Base-by-base conservation (phyloP, 352 stramenopile species). In the Phytopythium mirpurense region DNA sequence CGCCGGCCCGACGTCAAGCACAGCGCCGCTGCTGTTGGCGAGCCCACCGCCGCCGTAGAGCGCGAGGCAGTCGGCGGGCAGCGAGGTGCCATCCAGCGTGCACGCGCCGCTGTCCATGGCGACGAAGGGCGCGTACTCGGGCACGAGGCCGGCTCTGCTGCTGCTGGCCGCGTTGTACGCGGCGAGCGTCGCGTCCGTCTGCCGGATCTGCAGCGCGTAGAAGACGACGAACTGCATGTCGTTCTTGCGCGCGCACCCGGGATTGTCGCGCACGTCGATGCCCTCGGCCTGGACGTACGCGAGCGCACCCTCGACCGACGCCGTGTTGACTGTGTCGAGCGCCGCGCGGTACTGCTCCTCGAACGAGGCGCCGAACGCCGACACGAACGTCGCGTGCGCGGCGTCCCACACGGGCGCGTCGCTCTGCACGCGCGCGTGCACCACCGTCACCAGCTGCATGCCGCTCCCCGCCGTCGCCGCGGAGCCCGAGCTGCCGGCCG, bases 251-350 rank as follows among this genome's bases (percentile, higher is more conserved):
- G 56, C 37, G 58, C 81, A 91, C n/a, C 29, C 27, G 0, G 24
- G 19, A 43, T 63, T 52, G 27, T 42, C 18, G 15, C 54, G 63
- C 43, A 74, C 53, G 61, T 88, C 70, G 55, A 93, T 93, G 31
- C 80, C 70, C 54, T 93, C 83, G 7, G 80, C 77, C 62, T 90
- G 80, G 0, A 91, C 78, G 54, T 86, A 93, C 76, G 84, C 89
- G 45, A 93, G 65, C 21, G 80, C 71, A 9, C 83, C 83, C 54
- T 93, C 83, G 3, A 93, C 77, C 5, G 56, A 80, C 19, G 83
- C 83, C 3, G 66, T 86, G 62, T 93, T 93, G 48, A 90, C 74
- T 7, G 76, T 82, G 55, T 93, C 83, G 2, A 91, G 60, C 12
- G 67, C 65, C 6, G 57, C 72, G 10, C 56, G 61, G 57, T 80